Evolutionary conservation across 2,329 filamentous ascomycete genomes (phyloP), one percentile per base, ranked within the genome.

Genomic region (Colletotrichum spinosum): DNA sequence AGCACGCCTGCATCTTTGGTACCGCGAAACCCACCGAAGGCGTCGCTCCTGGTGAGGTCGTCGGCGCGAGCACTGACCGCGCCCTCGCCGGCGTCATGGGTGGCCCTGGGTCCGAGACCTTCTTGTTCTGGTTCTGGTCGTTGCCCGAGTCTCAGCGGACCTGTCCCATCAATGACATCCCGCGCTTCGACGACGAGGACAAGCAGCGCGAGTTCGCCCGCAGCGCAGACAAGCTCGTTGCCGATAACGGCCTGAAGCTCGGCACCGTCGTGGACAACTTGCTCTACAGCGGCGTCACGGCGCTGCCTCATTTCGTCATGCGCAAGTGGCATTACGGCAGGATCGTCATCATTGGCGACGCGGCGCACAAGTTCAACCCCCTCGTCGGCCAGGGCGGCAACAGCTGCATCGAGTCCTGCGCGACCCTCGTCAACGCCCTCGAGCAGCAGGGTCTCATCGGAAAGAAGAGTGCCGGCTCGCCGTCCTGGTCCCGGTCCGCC

Each of bases 291-390:
- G 62, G 62, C 37, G 62, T 65, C 13, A 65, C 62, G 3, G 62
- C 58, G 34, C 41, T 65, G 11, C 62, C 62, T 12, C 62, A 65
- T 51, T 65, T 62, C n/a, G 62, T 65, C 5, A 65, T 65, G 62
- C 17, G 62, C 8, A 25, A 46, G 52, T 79, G 77, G 77, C 71
- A 72, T 55, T 75, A 72, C 54, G 60, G 70, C 6, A 68, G 76
- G 0, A 73, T 78, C 10, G 53, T 77, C 3, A 68, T 69, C n/a
- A 65, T 78, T 2, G 77, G 77, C 2, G 77, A 79, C 52, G 70
- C 75, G 1, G 72, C 68, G 5, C 77, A 78, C 61, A 79, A 78
- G 72, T 74, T 74, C 17, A 73, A 74, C 34, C 73, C 73, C 2
- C 68, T 75, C 6, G 58, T 66, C 35, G 73, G 73, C 8, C 72